phyloP scores from a whole-genome alignment of 2,329 filamentous ascomycete species.

The Botrytis medusae region DNA sequence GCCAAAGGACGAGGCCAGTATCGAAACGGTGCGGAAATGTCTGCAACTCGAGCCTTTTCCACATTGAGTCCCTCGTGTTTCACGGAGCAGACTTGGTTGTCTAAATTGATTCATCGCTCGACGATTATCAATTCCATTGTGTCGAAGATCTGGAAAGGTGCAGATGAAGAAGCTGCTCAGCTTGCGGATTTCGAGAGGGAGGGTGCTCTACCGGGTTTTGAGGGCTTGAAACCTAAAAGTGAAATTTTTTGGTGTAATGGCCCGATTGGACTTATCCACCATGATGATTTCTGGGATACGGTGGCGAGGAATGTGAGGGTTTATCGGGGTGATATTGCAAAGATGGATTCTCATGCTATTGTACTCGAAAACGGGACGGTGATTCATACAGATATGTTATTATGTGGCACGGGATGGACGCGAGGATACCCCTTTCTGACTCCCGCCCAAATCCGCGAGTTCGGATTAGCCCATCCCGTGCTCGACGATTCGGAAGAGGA shows the following conservation, averaged over 20 bases:
- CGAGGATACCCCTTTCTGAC: constrained; percentile 34
- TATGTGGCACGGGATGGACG: constrained; percentile 37
- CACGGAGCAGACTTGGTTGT: constrained; percentile 24
- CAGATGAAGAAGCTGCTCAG: constrained; percentile 32
- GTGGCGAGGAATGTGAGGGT: constrained; percentile 29
- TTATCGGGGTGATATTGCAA: constrained; percentile 25
- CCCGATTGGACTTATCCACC: constrained; percentile 35
- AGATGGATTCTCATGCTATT: constrained; percentile 26
- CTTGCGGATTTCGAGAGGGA: constrained; percentile 31
- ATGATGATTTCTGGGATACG: constrained; percentile 34
- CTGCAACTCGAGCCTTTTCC: constrained; percentile 23
- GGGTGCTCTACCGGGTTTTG: constrained; percentile 25
- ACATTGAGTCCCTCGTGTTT: constrained; percentile 25
- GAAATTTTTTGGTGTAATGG: constrained; percentile 37
- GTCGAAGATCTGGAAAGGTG: constrained; percentile 28
- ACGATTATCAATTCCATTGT: constrained; percentile 28
- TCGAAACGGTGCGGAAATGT: constrained; percentile 28
- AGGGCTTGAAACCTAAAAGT: constrained; percentile 15
- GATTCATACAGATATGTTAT: constrained; percentile 32
- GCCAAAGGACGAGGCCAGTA: constrained; percentile 4
- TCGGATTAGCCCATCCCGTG: constrained; percentile 34
- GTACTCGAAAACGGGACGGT: constrained; percentile 25
- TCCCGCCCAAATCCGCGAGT: constrained; percentile 26
- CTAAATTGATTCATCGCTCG: constrained; percentile 23
- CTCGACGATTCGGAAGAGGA: constrained; percentile 26